Evolutionary conservation across 768 basidiomycete genomes (phyloP).

Genomic region (Coprinopsis cinerea): DNA sequence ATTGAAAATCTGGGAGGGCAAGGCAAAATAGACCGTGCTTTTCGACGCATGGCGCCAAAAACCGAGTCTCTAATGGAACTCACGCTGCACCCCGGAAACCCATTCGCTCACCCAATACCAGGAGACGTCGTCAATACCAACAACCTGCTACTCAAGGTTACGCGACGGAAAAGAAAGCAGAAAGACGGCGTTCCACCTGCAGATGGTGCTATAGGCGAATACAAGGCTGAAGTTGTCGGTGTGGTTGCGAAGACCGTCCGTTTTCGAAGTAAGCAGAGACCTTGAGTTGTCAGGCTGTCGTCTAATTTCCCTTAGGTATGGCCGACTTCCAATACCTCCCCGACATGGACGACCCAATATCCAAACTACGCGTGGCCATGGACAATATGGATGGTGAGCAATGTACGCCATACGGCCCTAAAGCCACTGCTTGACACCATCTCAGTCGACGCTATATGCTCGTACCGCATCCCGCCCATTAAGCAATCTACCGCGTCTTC

Average conservation of each 20-base stretch:
- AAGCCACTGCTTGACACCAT: slow-evolving; percentile 3
- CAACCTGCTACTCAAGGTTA: slow-evolving; percentile 84
- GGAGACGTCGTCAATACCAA: slow-evolving; percentile 73
- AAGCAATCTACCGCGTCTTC: slow-evolving; percentile 54
- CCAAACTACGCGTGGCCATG: slow-evolving; percentile 68
- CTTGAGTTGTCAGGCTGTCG: neutral
- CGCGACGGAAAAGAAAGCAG: slow-evolving; percentile 57
- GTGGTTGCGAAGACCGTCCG: slow-evolving; percentile 76
- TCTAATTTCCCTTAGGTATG: slow-evolving; percentile 59
- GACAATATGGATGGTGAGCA: slow-evolving; percentile 75
- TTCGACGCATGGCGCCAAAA: slow-evolving; percentile 62
- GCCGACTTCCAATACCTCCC: slow-evolving; percentile 90
- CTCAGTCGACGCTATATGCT: slow-evolving; percentile 65
- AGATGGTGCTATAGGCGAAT: slow-evolving; percentile 53
- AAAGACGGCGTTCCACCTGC: slow-evolving; percentile 15
- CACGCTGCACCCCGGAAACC: slow-evolving; percentile 63
- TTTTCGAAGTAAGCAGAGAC: slow-evolving; percentile 84
- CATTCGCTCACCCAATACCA: slow-evolving; percentile 78
- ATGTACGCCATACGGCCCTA: neutral
- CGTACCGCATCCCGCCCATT: slow-evolving; percentile 66
- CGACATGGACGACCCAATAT: slow-evolving; percentile 60
- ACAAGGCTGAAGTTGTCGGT: slow-evolving; percentile 68
- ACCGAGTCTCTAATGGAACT: slow-evolving; percentile 70
- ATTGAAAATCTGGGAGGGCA: slow-evolving; percentile 67
- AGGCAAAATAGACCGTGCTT: slow-evolving; percentile 64